phyloP scores from a whole-genome alignment of 73 alveolate species.

The Paraurostyla sp. region DNA sequence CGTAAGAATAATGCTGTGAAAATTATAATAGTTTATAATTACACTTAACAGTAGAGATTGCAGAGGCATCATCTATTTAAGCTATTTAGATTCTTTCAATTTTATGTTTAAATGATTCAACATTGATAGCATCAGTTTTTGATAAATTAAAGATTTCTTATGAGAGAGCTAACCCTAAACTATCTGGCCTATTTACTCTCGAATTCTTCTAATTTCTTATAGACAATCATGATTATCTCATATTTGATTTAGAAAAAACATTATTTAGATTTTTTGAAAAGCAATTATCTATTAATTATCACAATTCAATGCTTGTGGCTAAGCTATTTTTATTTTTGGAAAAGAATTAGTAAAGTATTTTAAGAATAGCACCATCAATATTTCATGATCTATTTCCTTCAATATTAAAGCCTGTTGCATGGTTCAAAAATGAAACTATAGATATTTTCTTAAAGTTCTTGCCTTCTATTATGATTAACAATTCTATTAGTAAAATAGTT shows the following conservation, averaged over 20 bases:
- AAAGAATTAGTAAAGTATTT: neutral
- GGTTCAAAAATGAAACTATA: conserved; percentile 39
- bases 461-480: conserved; percentile 1
- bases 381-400: conserved; percentile 11
- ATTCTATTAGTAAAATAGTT: neutral
- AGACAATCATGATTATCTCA: neutral
- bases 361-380: neutral
- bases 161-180: conserved; percentile 14
- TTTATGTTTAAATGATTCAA: neutral
- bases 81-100: neutral
- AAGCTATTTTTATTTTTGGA: neutral
- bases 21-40: neutral
- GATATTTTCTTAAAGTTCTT: neutral
- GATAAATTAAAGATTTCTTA: conserved; percentile 5
- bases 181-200: conserved; percentile 32
- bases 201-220: conserved; percentile 3
- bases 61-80: conserved; percentile 25
- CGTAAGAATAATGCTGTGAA: neutral
- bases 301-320: conserved; percentile 39
- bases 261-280: conserved; percentile 29
- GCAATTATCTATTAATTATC: neutral
- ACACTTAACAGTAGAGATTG: conserved; percentile 23
- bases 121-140: neutral
- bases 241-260: conserved; percentile 12
- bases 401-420: neutral